phyloP scores from a whole-genome alignment of 2,329 filamentous ascomycete genomes.

The Simplicillium sp. region DNA sequence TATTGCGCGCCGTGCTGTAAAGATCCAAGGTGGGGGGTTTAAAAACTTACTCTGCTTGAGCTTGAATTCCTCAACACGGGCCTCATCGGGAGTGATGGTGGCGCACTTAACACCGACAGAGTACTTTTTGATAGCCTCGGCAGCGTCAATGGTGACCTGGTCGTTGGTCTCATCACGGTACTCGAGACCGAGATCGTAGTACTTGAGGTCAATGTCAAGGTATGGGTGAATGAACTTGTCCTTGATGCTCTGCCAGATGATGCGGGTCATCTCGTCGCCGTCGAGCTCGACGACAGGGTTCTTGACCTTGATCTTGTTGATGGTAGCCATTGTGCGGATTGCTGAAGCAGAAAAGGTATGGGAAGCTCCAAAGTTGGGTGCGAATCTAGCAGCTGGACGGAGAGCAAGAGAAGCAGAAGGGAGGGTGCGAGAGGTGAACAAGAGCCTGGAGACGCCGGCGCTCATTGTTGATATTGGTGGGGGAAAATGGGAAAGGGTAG shows the following conservation, averaged over 20 bases:
- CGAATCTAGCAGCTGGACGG: constrained; percentile 27
- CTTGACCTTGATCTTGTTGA: constrained; percentile 95
- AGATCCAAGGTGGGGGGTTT: not conserved
- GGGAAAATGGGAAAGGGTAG: no score
- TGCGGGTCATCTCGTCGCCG: constrained; percentile 91
- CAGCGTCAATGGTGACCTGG: constrained; percentile 88
- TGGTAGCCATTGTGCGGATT: constrained; percentile 49
- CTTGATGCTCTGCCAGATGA: constrained; percentile 99
- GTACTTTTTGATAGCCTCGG: constrained; percentile 98
- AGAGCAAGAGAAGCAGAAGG: constrained; percentile 13
- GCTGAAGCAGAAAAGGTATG: constrained; percentile 56
- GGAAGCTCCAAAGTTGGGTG: constrained; percentile 42
- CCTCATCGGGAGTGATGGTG: constrained; percentile 97
- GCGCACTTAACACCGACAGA: constrained; percentile 98
- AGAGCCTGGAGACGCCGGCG: constrained; percentile 15
- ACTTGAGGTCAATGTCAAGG: constrained; percentile 96
- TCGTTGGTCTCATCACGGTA: constrained; percentile 96
- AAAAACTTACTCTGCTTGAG: constrained; percentile 86
- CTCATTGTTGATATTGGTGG: constrained; percentile 14
- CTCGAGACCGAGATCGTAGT: constrained; percentile 87
- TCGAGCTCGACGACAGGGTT: constrained; percentile 98
- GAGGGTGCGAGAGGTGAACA: constrained; percentile 19
- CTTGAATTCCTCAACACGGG: constrained; percentile 93
- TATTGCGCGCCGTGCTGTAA: not conserved
- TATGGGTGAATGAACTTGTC: constrained; percentile 97